Evolutionary conservation across 2,329 filamentous ascomycete species (phyloP).

Genomic region (Davidsoniella virescens): DNA sequence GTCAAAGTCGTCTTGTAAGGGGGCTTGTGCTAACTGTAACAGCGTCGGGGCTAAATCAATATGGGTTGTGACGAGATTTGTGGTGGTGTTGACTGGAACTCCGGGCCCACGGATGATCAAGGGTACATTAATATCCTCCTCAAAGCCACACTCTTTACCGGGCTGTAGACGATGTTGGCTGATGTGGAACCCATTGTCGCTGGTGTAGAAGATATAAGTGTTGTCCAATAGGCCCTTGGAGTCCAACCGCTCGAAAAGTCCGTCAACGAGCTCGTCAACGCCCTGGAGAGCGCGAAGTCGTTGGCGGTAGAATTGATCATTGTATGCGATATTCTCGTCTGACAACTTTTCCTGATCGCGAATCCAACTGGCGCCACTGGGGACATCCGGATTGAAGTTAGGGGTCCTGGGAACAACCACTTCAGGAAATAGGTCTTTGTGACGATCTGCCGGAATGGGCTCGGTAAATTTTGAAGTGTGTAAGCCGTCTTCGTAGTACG

Average conservation of each 20-base stretch:
- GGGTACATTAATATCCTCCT: slow-evolving; percentile 36
- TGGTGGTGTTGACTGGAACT: slow-evolving; percentile 22
- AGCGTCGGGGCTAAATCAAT: slow-evolving; percentile 40
- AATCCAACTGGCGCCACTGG: slow-evolving; percentile 30
- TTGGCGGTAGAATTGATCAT: slow-evolving; percentile 25
- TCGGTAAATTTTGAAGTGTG: slow-evolving; percentile 19
- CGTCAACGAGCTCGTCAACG: slow-evolving; percentile 30
- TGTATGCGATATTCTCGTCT: slow-evolving; percentile 20
- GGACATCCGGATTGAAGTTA: slow-evolving; percentile 45
- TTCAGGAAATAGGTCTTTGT: slow-evolving; percentile 42
- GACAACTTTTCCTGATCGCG: slow-evolving; percentile 22
- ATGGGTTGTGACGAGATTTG: slow-evolving; percentile 30
- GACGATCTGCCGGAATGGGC: slow-evolving; percentile 30
- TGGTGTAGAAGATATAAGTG: slow-evolving; percentile 36
- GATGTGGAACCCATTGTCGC: slow-evolving; percentile 38
- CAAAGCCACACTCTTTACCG: slow-evolving; percentile 34
- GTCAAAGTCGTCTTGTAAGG: slow-evolving; percentile 32
- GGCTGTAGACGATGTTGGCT: slow-evolving; percentile 34
- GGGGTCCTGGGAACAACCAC: slow-evolving; percentile 43
- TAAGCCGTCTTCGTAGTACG: slow-evolving; percentile 13
- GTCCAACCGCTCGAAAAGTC: slow-evolving; percentile 22
- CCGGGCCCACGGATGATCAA: slow-evolving; percentile 34
- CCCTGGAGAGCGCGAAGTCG: slow-evolving; percentile 28
- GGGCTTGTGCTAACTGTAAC: slow-evolving; percentile 23
- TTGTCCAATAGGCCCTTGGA: slow-evolving; percentile 21